phyloP scores from a whole-genome alignment of 805 yeast genomes.

The Ascoidea rubescens region DNA sequence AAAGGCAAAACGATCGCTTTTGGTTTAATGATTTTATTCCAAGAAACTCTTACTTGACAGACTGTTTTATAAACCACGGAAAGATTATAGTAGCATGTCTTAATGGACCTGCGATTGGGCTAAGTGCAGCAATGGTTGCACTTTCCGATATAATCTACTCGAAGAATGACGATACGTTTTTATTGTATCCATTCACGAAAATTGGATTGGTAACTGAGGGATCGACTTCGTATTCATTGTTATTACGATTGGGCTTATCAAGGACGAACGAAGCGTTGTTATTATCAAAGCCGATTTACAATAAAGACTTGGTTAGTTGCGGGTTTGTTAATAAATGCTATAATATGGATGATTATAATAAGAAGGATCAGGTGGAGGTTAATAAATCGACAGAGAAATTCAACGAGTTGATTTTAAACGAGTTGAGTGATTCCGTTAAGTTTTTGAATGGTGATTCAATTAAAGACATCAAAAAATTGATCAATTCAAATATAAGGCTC shows the following conservation, averaged over 20 bases:
- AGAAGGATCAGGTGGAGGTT: constrained; percentile 25
- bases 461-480: constrained; percentile 28
- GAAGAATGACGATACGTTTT: constrained; percentile 37
- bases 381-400: constrained; percentile 22
- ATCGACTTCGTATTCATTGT: constrained; percentile 53
- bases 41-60: constrained; percentile 56
- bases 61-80: constrained; percentile 52
- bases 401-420: constrained; percentile 24
- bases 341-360: constrained; percentile 34
- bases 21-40: constrained; percentile 53
- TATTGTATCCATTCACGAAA: constrained; percentile 68
- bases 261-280: constrained; percentile 61
- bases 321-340: constrained; percentile 55
- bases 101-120: constrained; percentile 82
- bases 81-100: constrained; percentile 61
- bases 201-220: constrained; percentile 81
- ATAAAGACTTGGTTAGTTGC: constrained; percentile 36
- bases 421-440: constrained; percentile 21
- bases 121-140: constrained; percentile 60
- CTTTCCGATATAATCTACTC: constrained; percentile 67
- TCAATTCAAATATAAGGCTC: constrained; percentile 20
- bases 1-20: constrained; percentile 17
- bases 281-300: constrained; percentile 50
- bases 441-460: constrained; percentile 33
- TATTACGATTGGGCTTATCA: constrained; percentile 58